A percentile compares a stretch with the other conserved stretches of the same genome.
Conservation (phyloP, 768 basidiomycete species). For the Rhodotorula taiwanensis region DNA sequence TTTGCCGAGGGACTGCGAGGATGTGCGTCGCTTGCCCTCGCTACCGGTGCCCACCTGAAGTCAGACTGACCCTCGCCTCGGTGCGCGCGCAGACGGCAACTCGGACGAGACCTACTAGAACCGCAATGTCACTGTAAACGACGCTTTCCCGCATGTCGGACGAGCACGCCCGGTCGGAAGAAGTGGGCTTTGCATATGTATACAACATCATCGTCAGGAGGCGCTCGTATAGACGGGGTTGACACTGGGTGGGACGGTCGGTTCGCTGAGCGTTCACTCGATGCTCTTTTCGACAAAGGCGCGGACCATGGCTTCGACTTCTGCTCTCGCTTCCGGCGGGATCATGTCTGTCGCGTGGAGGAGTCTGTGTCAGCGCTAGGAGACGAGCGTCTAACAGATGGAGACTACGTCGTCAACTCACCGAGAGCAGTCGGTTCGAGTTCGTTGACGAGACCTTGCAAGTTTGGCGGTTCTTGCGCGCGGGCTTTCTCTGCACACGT, state of each 20-base stretch:
- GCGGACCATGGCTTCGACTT: slow-evolving; percentile 30
- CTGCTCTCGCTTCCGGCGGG: slow-evolving; percentile 13
- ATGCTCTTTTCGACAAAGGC: slow-evolving; percentile 34
- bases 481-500: slow-evolving; percentile 70
- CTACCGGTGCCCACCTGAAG: no score
- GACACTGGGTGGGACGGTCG: no score
- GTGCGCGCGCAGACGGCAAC: slow-evolving; percentile 28
- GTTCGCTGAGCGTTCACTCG: slow-evolving; percentile 3
- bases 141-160: slow-evolving; percentile 38
- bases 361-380: neutral
- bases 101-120: slow-evolving; percentile 34
- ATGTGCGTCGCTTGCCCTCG: slow-evolving; percentile 22
- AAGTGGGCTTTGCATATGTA: neutral
- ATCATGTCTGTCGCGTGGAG: slow-evolving; percentile 6
- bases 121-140: no score
- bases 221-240: neutral
- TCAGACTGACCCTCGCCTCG: no score
- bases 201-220: neutral
- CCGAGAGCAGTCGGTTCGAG: slow-evolving; percentile 63
- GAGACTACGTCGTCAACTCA: neutral
- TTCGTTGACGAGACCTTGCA: slow-evolving; percentile 83
- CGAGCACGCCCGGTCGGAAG: slow-evolving; percentile 16
- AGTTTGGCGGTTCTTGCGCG: slow-evolving; percentile 87
- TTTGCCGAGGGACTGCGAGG: slow-evolving; percentile 90
- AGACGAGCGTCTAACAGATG: no score